Percentiles rank a stretch among this genome's conserved stretches.
phyloP scores from a whole-genome alignment of 345 rosid species.

The Eucalyptus microcorys region DNA sequence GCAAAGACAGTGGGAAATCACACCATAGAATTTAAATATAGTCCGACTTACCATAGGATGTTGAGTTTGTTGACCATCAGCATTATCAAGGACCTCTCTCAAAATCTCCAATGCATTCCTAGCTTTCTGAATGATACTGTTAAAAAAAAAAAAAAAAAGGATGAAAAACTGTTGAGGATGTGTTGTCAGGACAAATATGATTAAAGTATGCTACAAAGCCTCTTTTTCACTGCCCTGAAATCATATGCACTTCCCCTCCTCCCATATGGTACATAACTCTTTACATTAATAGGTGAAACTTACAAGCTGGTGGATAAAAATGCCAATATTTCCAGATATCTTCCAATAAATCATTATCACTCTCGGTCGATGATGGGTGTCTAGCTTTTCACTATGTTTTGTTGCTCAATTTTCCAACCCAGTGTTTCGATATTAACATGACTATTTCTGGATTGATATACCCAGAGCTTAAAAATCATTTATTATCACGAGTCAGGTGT shows the following conservation, averaged over 20 bases:
- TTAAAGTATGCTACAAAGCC: background rate
- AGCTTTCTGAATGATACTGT: slow-evolving; percentile 90
- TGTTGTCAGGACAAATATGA: too few relatives aligned
- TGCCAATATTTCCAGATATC: background rate
- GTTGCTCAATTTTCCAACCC: background rate
- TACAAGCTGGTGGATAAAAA: background rate
- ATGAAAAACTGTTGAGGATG: background rate
- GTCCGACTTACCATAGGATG: slow-evolving; percentile 52
- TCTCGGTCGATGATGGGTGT: background rate
- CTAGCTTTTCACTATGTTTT: background rate
- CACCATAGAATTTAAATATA: background rate
- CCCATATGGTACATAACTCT: background rate
- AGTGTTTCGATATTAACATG: background rate
- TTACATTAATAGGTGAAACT: background rate
- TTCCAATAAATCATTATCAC: background rate
- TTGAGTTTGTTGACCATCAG: slow-evolving; percentile 35
- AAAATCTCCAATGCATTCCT: slow-evolving; percentile 72
- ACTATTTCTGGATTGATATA: background rate
- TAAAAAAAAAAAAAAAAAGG: background rate
- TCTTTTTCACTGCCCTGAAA: background rate
- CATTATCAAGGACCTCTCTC: slow-evolving; percentile 88
- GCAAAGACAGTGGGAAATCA: background rate
- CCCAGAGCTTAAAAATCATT: background rate
- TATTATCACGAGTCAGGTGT: background rate
- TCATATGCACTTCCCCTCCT: background rate